Base-by-base conservation (phyloP, 2,329 filamentous ascomycete species). In the Ophiosphaerella korrae region DNA sequence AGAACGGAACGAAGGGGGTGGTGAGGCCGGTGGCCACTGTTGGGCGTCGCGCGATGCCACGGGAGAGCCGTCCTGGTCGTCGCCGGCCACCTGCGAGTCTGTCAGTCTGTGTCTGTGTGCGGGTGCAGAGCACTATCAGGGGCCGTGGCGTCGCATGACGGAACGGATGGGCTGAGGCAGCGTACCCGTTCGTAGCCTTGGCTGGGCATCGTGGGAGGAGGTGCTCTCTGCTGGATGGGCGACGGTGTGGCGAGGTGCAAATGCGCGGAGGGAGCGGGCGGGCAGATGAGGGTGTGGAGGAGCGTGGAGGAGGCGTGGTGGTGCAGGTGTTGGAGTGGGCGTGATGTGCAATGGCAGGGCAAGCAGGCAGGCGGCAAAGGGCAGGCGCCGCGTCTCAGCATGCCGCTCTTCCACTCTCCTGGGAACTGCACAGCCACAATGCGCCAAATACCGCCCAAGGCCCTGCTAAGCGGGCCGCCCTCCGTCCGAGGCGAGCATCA, bases 1-100 rank as follows among this genome's bases (percentile, higher is more conserved):
- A 40, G 92, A 97, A 72, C 87, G 90, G 75, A 97, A 97, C 1
- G 93, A 97, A 2, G 93, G 93, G 33, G 79, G 79, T 59, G 79
- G 79, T 53, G 78, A 81, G 56, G 72, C 70, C 23, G 79, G 79
- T 21, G 73, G 64, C 56, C 73, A 70, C 42, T 68, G 68, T 44
- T 63, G 63, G n/a, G 48, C 24, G 13, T 58, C 53, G 14, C 63
- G 66, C 7, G 66, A 43, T 21, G 62, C 52, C 36, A 50, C 56
- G 60, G 58, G 66, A 37, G 69, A 66, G 55, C 77, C 72, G 48
- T 77, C 70, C 41, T 78, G 76, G 62, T 78, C 75, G 60, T 78
- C 67, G 52, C 64, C 73, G 57, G 74, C 73, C 63, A 79, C 71
- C 74, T 77, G 68, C 42, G 49, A 11, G 26, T 29, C 3, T 29